Percentiles rank a stretch among this genome's conserved stretches.
These are phyloP conservation scores for Aspergillus sp. DNA, from an alignment of 2,329 filamentous ascomycete genomes.

Conservation along the genomic window DNA sequence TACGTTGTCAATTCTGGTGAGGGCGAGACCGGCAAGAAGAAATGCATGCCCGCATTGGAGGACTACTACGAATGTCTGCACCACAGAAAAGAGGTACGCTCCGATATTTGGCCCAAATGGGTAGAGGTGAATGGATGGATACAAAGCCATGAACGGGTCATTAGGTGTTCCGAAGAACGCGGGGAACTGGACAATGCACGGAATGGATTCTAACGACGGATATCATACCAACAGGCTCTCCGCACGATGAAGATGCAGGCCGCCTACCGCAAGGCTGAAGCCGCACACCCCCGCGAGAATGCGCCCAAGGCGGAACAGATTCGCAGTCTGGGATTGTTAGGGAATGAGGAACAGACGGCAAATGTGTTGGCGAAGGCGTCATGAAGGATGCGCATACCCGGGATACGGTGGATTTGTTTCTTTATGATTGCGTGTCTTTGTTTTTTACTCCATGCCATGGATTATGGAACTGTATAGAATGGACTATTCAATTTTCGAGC, in stretches of 20 bases:
- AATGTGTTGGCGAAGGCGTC: constrained; percentile 40
- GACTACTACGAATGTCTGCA: constrained; percentile 99
- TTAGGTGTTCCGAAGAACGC: not conserved
- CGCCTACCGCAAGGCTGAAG: constrained; percentile 75
- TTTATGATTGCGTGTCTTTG: constrained; percentile 19
- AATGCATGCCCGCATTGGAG: constrained; percentile 77
- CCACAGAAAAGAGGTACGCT: constrained; percentile 91
- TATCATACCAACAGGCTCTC: constrained; percentile 54
- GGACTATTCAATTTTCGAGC: not conserved
- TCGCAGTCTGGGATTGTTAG: constrained; percentile 74
- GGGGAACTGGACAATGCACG: not conserved
- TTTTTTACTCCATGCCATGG: constrained; percentile 6
- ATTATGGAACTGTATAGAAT: constrained; percentile 30
- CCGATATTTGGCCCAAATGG: not conserved
- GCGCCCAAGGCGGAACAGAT: constrained; percentile 79
- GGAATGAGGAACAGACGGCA: constrained; percentile 74
- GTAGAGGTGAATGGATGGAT: not conserved
- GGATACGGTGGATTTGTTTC: constrained; percentile 18
- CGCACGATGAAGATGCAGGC: constrained; percentile 72
- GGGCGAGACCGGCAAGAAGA: constrained; percentile 76
- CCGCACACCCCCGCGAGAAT: constrained; percentile 68
- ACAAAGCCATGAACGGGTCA: not conserved
- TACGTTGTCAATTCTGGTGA: constrained; percentile 88
- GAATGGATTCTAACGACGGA: not conserved
- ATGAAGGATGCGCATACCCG: constrained; percentile 13